Evolutionary conservation across 345 rosid species (phyloP), one percentile per base, ranked within the genome.

Genomic region (Brassica nigra): DNA sequence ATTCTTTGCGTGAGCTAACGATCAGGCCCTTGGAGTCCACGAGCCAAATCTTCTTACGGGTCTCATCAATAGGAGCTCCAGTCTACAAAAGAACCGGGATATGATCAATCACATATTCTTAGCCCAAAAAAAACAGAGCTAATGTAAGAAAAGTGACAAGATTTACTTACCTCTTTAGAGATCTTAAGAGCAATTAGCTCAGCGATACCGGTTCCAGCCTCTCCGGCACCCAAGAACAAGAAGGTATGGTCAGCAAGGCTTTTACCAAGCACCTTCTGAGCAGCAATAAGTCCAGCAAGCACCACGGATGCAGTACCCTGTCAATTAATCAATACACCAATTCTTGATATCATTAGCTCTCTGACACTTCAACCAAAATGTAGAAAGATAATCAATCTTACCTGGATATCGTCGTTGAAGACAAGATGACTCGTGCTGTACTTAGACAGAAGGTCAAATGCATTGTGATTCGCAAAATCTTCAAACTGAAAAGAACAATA

Each of bases 121-220:
- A 18, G 31, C 34, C 44, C 20, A 14, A 54, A 72, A 10, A 54
- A 72, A 71, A 39, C 28, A 61, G 42, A 62, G 70, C 8, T 62
- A 73, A 33, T 9, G 1, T 18, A 64, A 62, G 34, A 42, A 37
- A 7, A 31, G 28, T 10, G 4, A n/a, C 66, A 54, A 34, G 31
- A 18, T 47, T 44, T 49, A 14, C 73, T 76, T 73, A 86, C 90
- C 88, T 85, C 85, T 78, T 86, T 91, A 30, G 99, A 88, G 47
- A 93, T 90, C 85, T 95, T 91, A 61, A 90, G 96, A 68, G 99
- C 99, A 79, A 95, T 93, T 75, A 95, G 97, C 84, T 95, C 98
- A 30, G 99, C 99, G 31, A 95, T 95, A 27, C 99, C 98, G 5
- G 99, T 95, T 87, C 99, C 99, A 66, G 98, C 99, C 98, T 95